These are phyloP conservation scores for Sorghum bicolor DNA, from an alignment of 176 grass and related monocot genomes.

Conservation along the genomic window Sorghum_bicolor_NCBIv3 NC_012871.2:68999001-68999500, in stretches of 20 bases:
- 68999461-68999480: conserved; percentile 40
- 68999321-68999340: not conserved
- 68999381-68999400: too few relatives aligned
- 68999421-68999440: not conserved
- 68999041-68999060: not conserved
- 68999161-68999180: not conserved
- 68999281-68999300: not conserved
- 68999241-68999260: not conserved
- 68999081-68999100: not conserved
- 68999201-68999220: not conserved
- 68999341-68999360: too few relatives aligned
- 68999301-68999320: not conserved
- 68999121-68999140: not conserved
- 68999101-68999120: not conserved
- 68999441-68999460: conserved; percentile 14
- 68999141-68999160: not conserved
- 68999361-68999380: too few relatives aligned
- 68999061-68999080: not conserved
- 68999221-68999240: not conserved
- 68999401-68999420: not conserved
- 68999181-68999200: not conserved
- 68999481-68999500: conserved; percentile 31
- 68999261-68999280: not conserved
- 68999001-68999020: too few relatives aligned
- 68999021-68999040: too few relatives aligned